A percentile compares a stretch with the other conserved stretches of the same genome.
Conservation (phyloP, 2,329 filamentous ascomycete genomes). For the Hypoxylon sp. region DNA sequence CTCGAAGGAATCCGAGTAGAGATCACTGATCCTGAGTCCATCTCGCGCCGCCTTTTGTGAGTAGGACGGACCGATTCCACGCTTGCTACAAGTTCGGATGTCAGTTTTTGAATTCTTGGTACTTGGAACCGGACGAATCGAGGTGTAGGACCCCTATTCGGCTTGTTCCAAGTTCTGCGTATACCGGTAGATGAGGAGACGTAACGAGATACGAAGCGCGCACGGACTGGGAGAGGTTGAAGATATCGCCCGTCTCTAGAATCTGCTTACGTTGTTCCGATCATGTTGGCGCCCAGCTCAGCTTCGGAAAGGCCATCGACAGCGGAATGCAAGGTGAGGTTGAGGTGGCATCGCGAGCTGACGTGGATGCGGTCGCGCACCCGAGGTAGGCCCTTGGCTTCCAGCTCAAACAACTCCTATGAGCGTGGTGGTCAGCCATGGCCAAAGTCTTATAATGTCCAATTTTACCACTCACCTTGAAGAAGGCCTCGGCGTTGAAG, state of each 20-base stretch:
- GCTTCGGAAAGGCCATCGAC: slow-evolving; percentile 21
- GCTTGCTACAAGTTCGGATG: neutral
- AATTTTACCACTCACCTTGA: slow-evolving; percentile 4
- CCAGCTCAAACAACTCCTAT: slow-evolving; percentile 5
- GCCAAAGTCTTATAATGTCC: neutral
- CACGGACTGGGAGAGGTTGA: neutral
- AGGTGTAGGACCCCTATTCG: neutral
- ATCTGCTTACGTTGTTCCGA: neutral
- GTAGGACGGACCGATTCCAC: slow-evolving; percentile 43
- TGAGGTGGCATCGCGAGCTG: slow-evolving; percentile 7
- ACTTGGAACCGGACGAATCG: neutral
- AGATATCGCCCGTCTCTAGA: neutral
- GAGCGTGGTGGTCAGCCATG: neutral
- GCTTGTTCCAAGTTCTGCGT: neutral
- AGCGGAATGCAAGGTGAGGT: slow-evolving; percentile 16
- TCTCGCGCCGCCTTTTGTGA: slow-evolving; percentile 68
- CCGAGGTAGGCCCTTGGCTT: slow-evolving; percentile 10
- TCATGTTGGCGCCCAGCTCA: slow-evolving; percentile 1
- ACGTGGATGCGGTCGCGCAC: slow-evolving; percentile 2
- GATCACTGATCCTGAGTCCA: slow-evolving; percentile 58
- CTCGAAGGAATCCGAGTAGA: neutral
- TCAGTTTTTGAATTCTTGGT: neutral
- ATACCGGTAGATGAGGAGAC: neutral
- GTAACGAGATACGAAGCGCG: neutral
- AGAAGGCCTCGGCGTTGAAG: slow-evolving; percentile 17